These are phyloP conservation scores for Westerdykella sp. DNA, from an alignment of 2,329 filamentous ascomycete species.

Conservation along the genomic window DNA sequence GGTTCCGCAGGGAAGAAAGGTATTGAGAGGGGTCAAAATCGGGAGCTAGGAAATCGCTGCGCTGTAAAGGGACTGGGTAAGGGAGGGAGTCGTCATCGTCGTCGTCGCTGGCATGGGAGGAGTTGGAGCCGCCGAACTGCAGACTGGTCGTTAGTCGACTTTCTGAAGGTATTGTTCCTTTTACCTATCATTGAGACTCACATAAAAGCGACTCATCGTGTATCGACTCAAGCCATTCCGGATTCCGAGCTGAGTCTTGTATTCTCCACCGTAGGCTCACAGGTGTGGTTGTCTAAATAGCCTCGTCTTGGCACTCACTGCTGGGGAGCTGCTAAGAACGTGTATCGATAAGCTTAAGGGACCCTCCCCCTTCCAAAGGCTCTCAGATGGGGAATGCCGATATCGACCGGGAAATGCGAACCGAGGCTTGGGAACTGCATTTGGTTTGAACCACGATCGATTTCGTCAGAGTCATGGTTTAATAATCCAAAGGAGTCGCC, in stretches of 20 bases:
- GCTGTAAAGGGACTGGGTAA: slow-evolving; percentile 78
- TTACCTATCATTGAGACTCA: slow-evolving; percentile 16
- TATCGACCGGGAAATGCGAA: slow-evolving; percentile 13
- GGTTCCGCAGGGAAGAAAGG: slow-evolving; percentile 73
- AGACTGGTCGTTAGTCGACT: neutral
- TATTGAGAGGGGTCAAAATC: slow-evolving; percentile 76
- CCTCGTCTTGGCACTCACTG: neutral
- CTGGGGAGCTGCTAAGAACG: neutral
- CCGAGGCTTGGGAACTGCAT: slow-evolving; percentile 17
- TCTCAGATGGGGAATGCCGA: neutral
- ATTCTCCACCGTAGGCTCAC: too few species aligned
- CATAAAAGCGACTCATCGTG: slow-evolving; percentile 47
- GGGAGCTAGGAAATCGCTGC: slow-evolving; percentile 69
- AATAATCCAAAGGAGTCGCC: slow-evolving; percentile 9
- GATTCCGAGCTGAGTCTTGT: neutral
- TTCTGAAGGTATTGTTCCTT: too few species aligned
- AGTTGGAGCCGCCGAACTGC: slow-evolving; percentile 33
- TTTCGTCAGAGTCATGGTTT: slow-evolving; percentile 13
- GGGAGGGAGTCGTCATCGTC: slow-evolving; percentile 64
- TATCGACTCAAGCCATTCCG: slow-evolving; percentile 9
- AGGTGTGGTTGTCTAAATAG: neutral
- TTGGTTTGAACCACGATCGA: slow-evolving; percentile 1
- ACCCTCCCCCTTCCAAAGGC: too few species aligned
- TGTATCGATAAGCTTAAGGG: slow-evolving; percentile 26
- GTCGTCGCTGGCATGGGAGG: slow-evolving; percentile 48